These are phyloP conservation scores for Peniophora sp. DNA, from an alignment of 1,284 basidiomycete genomes.

Conservation along the genomic window DNA sequence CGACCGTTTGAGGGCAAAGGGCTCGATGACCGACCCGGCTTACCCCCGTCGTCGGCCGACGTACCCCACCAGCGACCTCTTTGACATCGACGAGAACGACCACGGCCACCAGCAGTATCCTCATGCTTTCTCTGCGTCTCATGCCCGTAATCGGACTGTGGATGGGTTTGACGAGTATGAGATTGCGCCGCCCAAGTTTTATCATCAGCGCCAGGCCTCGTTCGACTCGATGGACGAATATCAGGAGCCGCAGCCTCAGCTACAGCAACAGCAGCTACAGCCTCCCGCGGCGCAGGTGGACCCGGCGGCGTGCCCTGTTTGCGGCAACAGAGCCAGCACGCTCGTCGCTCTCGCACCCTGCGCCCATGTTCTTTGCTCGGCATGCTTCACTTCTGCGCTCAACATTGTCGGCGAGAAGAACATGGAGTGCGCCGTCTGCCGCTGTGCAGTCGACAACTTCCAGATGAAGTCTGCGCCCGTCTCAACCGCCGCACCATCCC, in stretches of 20 bases:
- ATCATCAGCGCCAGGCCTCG: too few relatives aligned
- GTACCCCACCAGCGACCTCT: constrained; percentile 42
- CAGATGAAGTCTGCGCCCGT: constrained; percentile 30
- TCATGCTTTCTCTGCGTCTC: constrained; percentile 16
- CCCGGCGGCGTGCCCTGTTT: constrained; percentile 30
- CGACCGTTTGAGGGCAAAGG: constrained; percentile 56
- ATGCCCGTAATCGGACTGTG: constrained; percentile 3
- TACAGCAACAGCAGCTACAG: constrained; percentile 1
- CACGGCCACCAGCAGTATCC: constrained; percentile 29
- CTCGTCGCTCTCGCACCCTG: constrained; percentile 68
- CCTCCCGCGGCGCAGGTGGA: constrained; percentile 7
- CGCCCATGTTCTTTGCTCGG: constrained; percentile 64
- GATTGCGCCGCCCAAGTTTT: too few relatives aligned
- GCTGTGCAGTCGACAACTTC: constrained; percentile 59
- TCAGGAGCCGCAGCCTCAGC: constrained; percentile 12
- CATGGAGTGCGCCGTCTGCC: constrained; percentile 74
- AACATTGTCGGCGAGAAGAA: constrained; percentile 83
- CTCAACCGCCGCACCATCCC: background rate
- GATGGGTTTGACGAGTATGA: background rate
- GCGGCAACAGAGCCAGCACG: constrained; percentile 33
- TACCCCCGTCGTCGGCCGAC: constrained; percentile 50
- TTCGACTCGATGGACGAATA: constrained; percentile 2
- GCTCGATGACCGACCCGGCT: constrained; percentile 65
- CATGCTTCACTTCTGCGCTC: constrained; percentile 71
- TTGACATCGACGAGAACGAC: constrained; percentile 68